Evolutionary conservation across 768 basidiomycete genomes (phyloP).

Genomic region (Postia placenta): DNA sequence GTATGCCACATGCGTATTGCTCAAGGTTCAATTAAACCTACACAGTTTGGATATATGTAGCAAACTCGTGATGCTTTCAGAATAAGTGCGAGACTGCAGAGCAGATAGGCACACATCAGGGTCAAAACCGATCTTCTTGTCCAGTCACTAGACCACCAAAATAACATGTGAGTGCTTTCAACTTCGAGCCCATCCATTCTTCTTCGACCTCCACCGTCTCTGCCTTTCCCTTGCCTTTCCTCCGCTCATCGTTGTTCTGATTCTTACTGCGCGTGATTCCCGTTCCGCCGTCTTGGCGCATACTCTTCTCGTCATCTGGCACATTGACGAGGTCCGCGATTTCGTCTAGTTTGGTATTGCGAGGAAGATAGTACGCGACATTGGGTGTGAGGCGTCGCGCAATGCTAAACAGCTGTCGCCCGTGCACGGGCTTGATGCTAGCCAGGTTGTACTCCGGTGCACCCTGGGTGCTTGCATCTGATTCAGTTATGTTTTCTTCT

Average conservation of each 20-base stretch:
- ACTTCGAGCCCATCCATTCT: constrained; percentile 90
- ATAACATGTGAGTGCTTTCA: constrained; percentile 93
- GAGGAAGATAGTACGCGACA: constrained; percentile 85
- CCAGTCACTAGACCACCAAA: constrained; percentile 78
- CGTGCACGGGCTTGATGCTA: constrained; percentile 74
- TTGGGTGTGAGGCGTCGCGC: constrained; percentile 69
- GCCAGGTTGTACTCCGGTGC: constrained; percentile 64
- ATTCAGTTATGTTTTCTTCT: neutral
- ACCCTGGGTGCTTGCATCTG: constrained; percentile 12
- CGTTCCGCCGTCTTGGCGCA: neutral
- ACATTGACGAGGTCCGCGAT: constrained; percentile 46
- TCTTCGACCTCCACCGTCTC: constrained; percentile 90
- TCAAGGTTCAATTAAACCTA: no score
- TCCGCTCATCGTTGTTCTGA: neutral
- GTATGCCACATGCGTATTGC: neutral
- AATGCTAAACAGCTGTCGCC: constrained; percentile 74
- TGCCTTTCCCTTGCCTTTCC: constrained; percentile 3
- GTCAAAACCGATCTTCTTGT: constrained; percentile 49
- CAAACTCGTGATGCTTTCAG: no score
- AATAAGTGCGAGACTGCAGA: no score
- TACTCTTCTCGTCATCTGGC: neutral
- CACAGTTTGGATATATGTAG: no score
- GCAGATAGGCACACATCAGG: no score
- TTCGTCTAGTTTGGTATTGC: constrained; percentile 72
- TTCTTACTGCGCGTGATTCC: neutral